Conservation (phyloP, 768 basidiomycete species). For the Cystoderma amianthinum region DNA sequence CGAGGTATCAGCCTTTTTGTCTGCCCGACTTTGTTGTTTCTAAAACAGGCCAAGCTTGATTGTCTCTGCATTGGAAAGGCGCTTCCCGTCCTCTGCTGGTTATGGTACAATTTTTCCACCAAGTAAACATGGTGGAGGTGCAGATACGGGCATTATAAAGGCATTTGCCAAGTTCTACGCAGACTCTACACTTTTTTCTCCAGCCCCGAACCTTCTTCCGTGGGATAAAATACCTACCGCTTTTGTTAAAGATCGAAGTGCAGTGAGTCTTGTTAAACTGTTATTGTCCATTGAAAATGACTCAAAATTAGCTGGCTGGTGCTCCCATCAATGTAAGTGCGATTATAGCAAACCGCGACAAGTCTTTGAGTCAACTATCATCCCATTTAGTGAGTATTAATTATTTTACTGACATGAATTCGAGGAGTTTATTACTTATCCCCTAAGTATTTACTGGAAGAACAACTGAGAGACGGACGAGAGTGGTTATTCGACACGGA, state of each 20-base stretch:
- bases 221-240: constrained; percentile 38
- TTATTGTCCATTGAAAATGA: neutral
- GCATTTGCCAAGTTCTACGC: constrained; percentile 39
- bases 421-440: neutral
- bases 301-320: constrained; percentile 19
- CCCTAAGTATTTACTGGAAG: constrained; percentile 23
- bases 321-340: constrained; percentile 29
- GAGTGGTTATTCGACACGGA: constrained; percentile 55
- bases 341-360: constrained; percentile 21
- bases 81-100: constrained; percentile 41
- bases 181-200: constrained; percentile 35
- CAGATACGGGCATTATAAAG: constrained; percentile 42
- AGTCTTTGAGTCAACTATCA: constrained; percentile 29
- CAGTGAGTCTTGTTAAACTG: constrained; percentile 28
- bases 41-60: constrained; percentile 30
- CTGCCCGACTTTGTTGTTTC: neutral
- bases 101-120: constrained; percentile 42
- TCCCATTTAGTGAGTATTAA: constrained; percentile 36
- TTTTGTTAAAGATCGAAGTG: constrained; percentile 43
- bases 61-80: constrained; percentile 41
- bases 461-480: constrained; percentile 43
- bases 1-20: too few species aligned
- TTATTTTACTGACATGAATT: neutral
- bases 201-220: constrained; percentile 32
- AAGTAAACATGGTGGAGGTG: constrained; percentile 28